Percentiles rank a stretch among this genome's conserved stretches.
Evolutionary conservation across 225 moss, liverwort and hornwort species (phyloP).

Genomic region (Pseudisothecium myosuroides): DNA sequence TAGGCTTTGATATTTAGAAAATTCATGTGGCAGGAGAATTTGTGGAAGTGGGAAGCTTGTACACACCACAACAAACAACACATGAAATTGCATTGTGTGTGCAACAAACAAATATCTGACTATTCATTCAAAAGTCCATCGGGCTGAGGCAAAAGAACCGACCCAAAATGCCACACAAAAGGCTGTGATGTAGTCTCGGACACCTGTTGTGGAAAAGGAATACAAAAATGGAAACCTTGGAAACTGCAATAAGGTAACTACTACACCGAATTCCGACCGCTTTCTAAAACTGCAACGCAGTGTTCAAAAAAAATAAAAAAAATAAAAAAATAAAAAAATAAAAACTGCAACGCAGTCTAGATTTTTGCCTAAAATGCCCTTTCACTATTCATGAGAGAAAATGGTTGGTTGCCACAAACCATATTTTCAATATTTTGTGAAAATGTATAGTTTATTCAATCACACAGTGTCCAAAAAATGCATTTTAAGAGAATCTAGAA

Average conservation of each 20-base stretch:
- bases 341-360: too few species aligned
- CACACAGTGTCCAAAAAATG: not conserved
- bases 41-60: not conserved
- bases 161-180: not conserved
- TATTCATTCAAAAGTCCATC: not conserved
- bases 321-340: too few species aligned
- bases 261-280: too few species aligned
- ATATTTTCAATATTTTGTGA: not conserved
- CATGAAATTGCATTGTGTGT: not conserved
- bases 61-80: not conserved
- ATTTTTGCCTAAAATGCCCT: not conserved
- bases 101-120: not conserved
- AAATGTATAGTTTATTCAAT: not conserved
- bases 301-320: too few species aligned
- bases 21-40: rapidly evolving
- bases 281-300: too few species aligned
- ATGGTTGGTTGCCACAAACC: not conserved
- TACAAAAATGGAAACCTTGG: too few species aligned
- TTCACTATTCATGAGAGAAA: not conserved
- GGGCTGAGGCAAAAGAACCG: not conserved
- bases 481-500: not conserved
- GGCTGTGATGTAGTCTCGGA: not conserved
- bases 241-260: not conserved
- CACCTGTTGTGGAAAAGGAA: too few species aligned
- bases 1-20: not conserved